phyloP scores from a whole-genome alignment of 208 protist genomes.

The Baffinella frigidus region DNA sequence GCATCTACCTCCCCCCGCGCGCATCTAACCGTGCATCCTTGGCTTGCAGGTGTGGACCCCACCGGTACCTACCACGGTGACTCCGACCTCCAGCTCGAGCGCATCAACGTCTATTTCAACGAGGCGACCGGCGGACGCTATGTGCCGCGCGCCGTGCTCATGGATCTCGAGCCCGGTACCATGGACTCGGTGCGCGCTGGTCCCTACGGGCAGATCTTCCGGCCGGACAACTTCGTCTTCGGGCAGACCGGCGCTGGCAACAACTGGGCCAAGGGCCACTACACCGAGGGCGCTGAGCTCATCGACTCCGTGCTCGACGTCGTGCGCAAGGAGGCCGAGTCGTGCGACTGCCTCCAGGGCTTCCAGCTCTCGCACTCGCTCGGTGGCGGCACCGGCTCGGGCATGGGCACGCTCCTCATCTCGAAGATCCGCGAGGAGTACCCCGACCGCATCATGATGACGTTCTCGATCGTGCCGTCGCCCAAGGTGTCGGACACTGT shows the following conservation, averaged over 20 bases:
- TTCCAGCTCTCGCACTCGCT: slow-evolving; percentile 98
- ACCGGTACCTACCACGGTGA: slow-evolving; percentile 89
- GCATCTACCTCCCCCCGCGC: not conserved
- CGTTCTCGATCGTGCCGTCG: slow-evolving; percentile 97
- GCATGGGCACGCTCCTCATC: slow-evolving; percentile 96
- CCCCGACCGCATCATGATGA: slow-evolving; percentile 96
- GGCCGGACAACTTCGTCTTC: slow-evolving; percentile 97
- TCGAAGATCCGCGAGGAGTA: slow-evolving; percentile 96
- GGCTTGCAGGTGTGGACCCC: slow-evolving; percentile 78
- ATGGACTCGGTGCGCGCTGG: slow-evolving; percentile 92
- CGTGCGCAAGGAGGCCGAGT: slow-evolving; percentile 95
- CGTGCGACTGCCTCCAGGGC: slow-evolving; percentile 95
- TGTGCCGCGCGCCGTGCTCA: slow-evolving; percentile 84
- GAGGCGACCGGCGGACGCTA: slow-evolving; percentile 87
- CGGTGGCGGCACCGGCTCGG: slow-evolving; percentile 94
- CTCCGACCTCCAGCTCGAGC: slow-evolving; percentile 92
- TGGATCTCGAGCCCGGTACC: slow-evolving; percentile 90
- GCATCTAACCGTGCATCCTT: not conserved
- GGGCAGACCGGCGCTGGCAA: slow-evolving; percentile 95
- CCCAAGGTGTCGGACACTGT: slow-evolving; percentile 96
- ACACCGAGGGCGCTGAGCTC: slow-evolving; percentile 96
- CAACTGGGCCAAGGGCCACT: slow-evolving; percentile 96
- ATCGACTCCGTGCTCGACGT: slow-evolving; percentile 94
- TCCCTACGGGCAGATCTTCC: slow-evolving; percentile 88
- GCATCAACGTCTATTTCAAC: slow-evolving; percentile 98